Base-by-base conservation (phyloP, 2,329 filamentous ascomycete species). In the Chrysoporthe austroafricana region DNA sequence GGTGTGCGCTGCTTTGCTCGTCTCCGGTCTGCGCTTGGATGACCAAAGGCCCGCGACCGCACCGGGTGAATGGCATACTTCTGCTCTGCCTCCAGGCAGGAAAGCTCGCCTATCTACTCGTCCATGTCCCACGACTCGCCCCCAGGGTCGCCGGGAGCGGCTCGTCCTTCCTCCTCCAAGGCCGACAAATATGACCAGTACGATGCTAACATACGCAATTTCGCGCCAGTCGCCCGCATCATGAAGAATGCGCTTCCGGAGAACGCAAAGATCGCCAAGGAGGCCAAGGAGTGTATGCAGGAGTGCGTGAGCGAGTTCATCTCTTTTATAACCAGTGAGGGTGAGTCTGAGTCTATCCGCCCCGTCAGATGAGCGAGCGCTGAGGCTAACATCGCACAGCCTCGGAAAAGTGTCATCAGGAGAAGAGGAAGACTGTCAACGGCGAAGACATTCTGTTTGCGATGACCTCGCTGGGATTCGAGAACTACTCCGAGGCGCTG, bases 271-370 rank as follows among this genome's bases (percentile, higher is more conserved):
- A 99, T 99, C 70, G 94, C 94, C 69, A 99, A 99, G 79, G 96
- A 99, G 79, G 96, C 96, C 66, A 99, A 99, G 80, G 96, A 99
- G 79, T 99, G 96, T 82, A 98, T 99, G 96, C 96, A 99, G 80
- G 96, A 99, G 81, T 99, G 96, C 77, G 96, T 99, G 68, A 97
- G 94, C 89, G 96, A 99, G 82, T 99, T 99, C 81, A 99, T 99
- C 84, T 97, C 93, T 7, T 99, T 99, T 85, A 98, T 99, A 78
- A 99, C 96, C 46, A 98, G 95, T 79, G 96, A 99, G 86, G 96
- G 96, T 97, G 80, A 77, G 91, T 64, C 54, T 44, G 57, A 69
- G 63, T 69, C 69, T 67, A 26, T 56, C 36, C 60, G 43, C 32
- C 21, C 34, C 4, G 7, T 39, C 32, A n/a, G 69, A 69, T n/a